Base-by-base conservation (phyloP, 129 eudicot species). In the carrot (Daucus carota) region DNA sequence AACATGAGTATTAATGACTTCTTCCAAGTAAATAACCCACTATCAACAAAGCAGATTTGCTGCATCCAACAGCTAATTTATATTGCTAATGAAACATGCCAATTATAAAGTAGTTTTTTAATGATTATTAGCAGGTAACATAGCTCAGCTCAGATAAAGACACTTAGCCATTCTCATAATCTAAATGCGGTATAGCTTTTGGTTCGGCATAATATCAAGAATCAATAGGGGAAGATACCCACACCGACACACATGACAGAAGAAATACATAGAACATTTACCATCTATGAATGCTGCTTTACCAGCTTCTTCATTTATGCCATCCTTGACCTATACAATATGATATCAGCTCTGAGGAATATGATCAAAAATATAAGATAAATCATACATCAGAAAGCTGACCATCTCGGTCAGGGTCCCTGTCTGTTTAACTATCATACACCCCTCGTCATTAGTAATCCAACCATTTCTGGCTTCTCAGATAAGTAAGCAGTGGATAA, bases 251-350 rank as follows among this genome's bases (percentile, higher is more conserved):
- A 36, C 40, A 26, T 20, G 32, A 26, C 47, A 26, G 8, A 1
- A 12, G 4, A 43, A 14, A 15, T 43, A 41, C 46, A 43, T 17
- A 44, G 70, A 38, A 34, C 43, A 6, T 78, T 36, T 83, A 62
- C 71, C 34, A 2, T 68, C 54, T 76, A 36, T 48, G 70, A 87
- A 84, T 81, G 79, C 72, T 63, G 38, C 54, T 69, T 73, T 76
- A 72, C 65, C 70, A 36, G 79, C 72, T 43, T 83, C 72, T 74
- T 83, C 71, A 43, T 42, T 67, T 40, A 28, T 36, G 45, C 40
- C 65, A 34, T 65, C 75, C 67, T 44, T 47, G 48, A 50, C 75
- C 89, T 88, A 86, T 74, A 78, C 38, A 42, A 69, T 47, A 24
- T 46, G 59, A 72, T 38, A 77, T 38, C 42, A 69, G 45, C 36